Conservation (phyloP, 139 green algal species). For the Axilococcus clingmanii region DNA sequence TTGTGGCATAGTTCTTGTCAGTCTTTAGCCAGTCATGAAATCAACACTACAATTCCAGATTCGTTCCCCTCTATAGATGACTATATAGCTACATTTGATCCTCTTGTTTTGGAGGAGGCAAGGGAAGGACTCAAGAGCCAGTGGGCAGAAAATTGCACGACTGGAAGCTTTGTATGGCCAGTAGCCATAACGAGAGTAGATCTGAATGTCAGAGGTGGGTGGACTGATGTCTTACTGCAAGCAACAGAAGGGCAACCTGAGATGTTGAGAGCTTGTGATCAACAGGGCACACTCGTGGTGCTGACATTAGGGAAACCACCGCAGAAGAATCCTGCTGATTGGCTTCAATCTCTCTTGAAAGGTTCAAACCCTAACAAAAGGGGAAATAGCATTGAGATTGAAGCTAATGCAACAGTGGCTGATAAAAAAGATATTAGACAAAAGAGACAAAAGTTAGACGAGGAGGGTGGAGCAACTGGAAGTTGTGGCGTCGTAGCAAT, state of each 20-base stretch:
- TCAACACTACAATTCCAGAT: conserved; percentile 18
- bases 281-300: background rate
- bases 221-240: background rate
- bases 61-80: conserved; percentile 29
- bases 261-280: background rate
- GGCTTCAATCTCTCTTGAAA: too few relatives aligned
- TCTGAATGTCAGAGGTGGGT: background rate
- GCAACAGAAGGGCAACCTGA: background rate
- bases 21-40: conserved; percentile 12
- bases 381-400: too few relatives aligned
- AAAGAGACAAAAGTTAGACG: too few relatives aligned
- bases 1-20: conserved; percentile 48
- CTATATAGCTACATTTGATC: conserved; percentile 62
- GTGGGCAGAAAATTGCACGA: conserved; percentile 38
- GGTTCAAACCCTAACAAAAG: too few relatives aligned
- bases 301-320: background rate
- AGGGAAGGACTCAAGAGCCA: conserved; percentile 33
- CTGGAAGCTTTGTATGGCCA: conserved; percentile 10
- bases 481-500: too few relatives aligned
- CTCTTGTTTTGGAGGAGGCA: conserved; percentile 74
- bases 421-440: too few relatives aligned
- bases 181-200: conserved; percentile 12
- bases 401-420: too few relatives aligned
- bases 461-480: too few relatives aligned
- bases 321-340: too few relatives aligned